Evolutionary conservation across 805 yeast species (phyloP).

Genomic region (Candida vartiovaarae): DNA sequence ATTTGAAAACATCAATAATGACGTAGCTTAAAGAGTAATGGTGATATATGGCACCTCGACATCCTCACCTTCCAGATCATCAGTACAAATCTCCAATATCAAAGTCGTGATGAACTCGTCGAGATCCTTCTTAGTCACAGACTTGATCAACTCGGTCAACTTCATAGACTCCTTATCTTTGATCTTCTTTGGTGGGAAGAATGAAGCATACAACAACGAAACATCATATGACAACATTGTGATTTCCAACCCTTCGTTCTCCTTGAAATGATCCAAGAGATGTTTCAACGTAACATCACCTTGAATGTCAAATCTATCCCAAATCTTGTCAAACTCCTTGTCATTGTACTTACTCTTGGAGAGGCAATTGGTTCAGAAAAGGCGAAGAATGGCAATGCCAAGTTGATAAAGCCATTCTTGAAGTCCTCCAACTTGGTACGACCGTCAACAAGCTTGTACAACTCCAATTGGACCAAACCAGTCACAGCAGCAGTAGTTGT

Average conservation of each 20-base stretch:
- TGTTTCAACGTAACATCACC: slow-evolving; percentile 74
- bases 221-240: slow-evolving; percentile 91
- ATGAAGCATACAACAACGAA: slow-evolving; percentile 83
- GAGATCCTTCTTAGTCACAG: slow-evolving; percentile 79
- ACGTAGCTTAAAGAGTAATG: slow-evolving; percentile 37
- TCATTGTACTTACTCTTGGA: slow-evolving; percentile 71
- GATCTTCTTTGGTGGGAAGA: slow-evolving; percentile 86
- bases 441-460: slow-evolving; percentile 80
- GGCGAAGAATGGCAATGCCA: slow-evolving; percentile 94
- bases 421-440: slow-evolving; percentile 73
- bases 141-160: slow-evolving; percentile 69
- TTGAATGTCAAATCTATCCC: slow-evolving; percentile 87
- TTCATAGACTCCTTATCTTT: slow-evolving; percentile 66
- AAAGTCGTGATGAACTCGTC: slow-evolving; percentile 67
- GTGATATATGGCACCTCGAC: slow-evolving; percentile 90
- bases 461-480: slow-evolving; percentile 87
- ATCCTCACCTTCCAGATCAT: slow-evolving; percentile 89
- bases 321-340: slow-evolving; percentile 77
- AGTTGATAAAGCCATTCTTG: slow-evolving; percentile 86
- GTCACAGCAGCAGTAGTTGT: slow-evolving; percentile 98
- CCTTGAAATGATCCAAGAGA: slow-evolving; percentile 66
- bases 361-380: slow-evolving; percentile 94
- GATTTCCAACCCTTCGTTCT: slow-evolving; percentile 78
- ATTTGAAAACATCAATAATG: too few species aligned
- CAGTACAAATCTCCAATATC: slow-evolving; percentile 87